These are phyloP conservation scores for Lecanicillium sp. DNA, from an alignment of 2,329 filamentous ascomycete genomes.

Conservation along the genomic window DNA sequence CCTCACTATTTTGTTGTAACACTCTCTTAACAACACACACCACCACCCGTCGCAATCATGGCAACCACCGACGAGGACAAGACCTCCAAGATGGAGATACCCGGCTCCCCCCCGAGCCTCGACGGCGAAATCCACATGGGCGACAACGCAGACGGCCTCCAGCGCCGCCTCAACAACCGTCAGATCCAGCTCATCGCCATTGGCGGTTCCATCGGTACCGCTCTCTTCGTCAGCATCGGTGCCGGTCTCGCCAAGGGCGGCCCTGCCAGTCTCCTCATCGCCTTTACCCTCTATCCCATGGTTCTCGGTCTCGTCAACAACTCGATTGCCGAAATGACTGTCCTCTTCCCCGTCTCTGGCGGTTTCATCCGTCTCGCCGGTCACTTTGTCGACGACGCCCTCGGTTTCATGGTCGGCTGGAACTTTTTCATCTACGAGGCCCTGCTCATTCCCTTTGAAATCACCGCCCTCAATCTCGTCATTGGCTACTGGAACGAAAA, in stretches of 20 bases:
- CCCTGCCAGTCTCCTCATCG: slow-evolving; percentile 48
- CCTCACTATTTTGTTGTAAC: no score
- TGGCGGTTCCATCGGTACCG: slow-evolving; percentile 52
- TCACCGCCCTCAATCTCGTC: slow-evolving; percentile 36
- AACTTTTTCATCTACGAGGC: slow-evolving; percentile 42
- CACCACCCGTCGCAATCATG: slow-evolving; percentile 7
- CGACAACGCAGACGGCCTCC: slow-evolving; percentile 33
- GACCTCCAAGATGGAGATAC: slow-evolving; percentile 20
- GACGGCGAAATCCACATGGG: slow-evolving; percentile 17
- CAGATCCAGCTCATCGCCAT: slow-evolving; percentile 55
- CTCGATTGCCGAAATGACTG: slow-evolving; percentile 58
- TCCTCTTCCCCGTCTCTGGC: slow-evolving; percentile 56
- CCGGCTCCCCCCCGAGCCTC: slow-evolving; percentile 22
- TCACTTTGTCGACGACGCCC: slow-evolving; percentile 59
- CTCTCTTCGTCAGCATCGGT: slow-evolving; percentile 57
- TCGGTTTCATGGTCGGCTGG: slow-evolving; percentile 48
- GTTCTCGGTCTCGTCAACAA: slow-evolving; percentile 59
- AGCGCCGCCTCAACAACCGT: slow-evolving; percentile 46
- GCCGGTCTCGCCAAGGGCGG: slow-evolving; percentile 42
- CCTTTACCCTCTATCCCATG: slow-evolving; percentile 49
- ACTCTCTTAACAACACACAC: neutral
- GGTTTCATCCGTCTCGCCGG: slow-evolving; percentile 60
- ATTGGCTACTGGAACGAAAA: slow-evolving; percentile 35
- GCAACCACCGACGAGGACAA: slow-evolving; percentile 12
- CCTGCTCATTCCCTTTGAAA: slow-evolving; percentile 38